Percentiles rank a stretch among this genome's conserved stretches.
Conservation (phyloP, 495 filamentous ascomycete species). For the Wilcoxina mikolae region DNA sequence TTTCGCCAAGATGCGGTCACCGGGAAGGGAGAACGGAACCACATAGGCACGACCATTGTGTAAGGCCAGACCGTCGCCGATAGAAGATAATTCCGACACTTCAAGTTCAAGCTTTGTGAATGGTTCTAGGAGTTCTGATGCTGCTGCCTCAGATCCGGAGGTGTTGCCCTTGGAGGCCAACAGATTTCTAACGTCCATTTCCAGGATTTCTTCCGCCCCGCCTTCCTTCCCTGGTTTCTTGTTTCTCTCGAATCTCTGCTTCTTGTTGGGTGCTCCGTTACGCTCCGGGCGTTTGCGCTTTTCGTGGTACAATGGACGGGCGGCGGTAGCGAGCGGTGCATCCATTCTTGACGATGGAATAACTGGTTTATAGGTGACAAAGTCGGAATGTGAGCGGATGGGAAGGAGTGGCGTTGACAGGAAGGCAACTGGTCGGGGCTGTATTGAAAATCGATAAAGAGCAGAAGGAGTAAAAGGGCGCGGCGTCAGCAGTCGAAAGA, state of each 20-base stretch:
- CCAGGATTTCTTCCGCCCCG: slow-evolving; percentile 58
- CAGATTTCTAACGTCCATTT: slow-evolving; percentile 51
- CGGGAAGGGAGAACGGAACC: slow-evolving; percentile 76
- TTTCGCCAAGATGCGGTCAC: slow-evolving; percentile 65
- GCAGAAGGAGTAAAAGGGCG: no score
- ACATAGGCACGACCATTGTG: slow-evolving; percentile 63
- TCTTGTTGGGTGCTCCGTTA: no score
- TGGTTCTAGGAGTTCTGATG: slow-evolving; percentile 43
- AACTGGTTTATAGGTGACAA: no score
- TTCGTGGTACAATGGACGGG: no score
- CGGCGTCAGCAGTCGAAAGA: no score
- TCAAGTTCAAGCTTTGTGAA: slow-evolving; percentile 67
- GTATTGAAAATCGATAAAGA: no score
- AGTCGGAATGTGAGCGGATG: no score
- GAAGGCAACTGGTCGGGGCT: no score
- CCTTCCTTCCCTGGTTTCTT: slow-evolving; percentile 37
- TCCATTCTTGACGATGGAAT: no score
- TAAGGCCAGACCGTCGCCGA: slow-evolving; percentile 69
- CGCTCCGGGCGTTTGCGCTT: no score
- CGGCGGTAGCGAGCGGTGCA: no score
- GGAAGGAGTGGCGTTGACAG: no score
- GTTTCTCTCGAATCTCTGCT: slow-evolving; percentile 44
- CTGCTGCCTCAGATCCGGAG: slow-evolving; percentile 20
- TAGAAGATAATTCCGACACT: slow-evolving; percentile 66
- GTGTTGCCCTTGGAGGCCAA: slow-evolving; percentile 39